Evolutionary conservation across 2,329 filamentous ascomycete species (phyloP).

Genomic region (Fusarium sp.): DNA sequence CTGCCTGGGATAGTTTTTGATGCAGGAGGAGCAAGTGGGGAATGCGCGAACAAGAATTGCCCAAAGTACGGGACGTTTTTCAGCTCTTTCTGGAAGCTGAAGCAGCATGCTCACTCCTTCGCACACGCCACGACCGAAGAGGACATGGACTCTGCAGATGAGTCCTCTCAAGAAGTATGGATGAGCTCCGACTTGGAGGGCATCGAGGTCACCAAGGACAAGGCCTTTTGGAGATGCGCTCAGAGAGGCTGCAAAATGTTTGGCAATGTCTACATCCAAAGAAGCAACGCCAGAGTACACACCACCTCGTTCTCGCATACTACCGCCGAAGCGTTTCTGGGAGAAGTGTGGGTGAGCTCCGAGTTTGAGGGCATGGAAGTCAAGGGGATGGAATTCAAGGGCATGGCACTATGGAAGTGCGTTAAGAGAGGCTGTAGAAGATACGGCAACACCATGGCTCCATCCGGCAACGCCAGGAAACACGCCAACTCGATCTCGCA

Average conservation of each 20-base stretch:
- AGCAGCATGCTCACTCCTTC: slow-evolving; percentile 15
- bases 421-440: slow-evolving; percentile 22
- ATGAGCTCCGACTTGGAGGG: slow-evolving; percentile 9
- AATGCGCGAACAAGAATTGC: slow-evolving; percentile 20
- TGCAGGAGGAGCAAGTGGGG: not conserved
- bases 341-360: slow-evolving; percentile 18
- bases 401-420: slow-evolving; percentile 14
- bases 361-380: slow-evolving; percentile 20
- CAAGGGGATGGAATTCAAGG: not conserved
- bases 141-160: not conserved
- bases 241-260: not conserved
- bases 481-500: slow-evolving; percentile 15
- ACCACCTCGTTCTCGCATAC: not conserved
- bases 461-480: not conserved
- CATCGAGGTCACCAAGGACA: slow-evolving; percentile 14
- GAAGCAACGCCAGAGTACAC: not conserved
- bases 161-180: slow-evolving; percentile 8
- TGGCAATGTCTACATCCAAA: not conserved
- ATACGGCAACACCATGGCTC: slow-evolving; percentile 1
- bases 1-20: slow-evolving; percentile 19
- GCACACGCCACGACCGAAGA: slow-evolving; percentile 4
- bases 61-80: slow-evolving; percentile 10
- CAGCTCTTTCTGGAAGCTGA: not conserved
- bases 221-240: not conserved
- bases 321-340: not conserved